phyloP scores from a whole-genome alignment of 257 asterid genomes.

The Nicotiana knightiana region DNA sequence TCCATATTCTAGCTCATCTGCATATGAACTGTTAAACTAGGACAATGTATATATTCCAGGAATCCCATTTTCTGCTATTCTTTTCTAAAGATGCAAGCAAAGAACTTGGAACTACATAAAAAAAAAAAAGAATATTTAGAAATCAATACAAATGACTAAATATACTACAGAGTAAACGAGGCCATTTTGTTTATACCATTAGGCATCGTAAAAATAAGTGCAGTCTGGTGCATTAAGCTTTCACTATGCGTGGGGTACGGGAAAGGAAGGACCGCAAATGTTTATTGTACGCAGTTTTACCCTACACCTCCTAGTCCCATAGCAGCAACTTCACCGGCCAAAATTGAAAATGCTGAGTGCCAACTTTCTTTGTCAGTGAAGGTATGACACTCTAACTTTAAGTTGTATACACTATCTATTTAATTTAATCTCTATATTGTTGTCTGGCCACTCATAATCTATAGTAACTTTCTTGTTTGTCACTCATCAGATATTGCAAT shows the following conservation, averaged over 20 bases:
- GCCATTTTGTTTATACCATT: neutral
- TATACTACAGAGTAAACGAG: neutral
- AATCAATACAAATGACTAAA: neutral
- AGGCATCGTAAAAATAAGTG: too few relatives aligned
- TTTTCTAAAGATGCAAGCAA: conserved; percentile 9
- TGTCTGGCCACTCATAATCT: neutral
- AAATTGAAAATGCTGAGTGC: neutral
- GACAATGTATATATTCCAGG: neutral
- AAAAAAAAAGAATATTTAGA: neutral
- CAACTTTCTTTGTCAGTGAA: too few relatives aligned
- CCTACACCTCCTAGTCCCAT: too few relatives aligned
- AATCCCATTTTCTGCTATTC: neutral
- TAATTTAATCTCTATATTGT: neutral
- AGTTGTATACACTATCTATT: neutral
- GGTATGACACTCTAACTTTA: neutral
- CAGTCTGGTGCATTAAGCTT: too few relatives aligned
- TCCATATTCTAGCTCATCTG: conserved; percentile 1
- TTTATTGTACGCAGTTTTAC: too few relatives aligned
- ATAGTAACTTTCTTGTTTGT: neutral
- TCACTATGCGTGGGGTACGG: too few relatives aligned
- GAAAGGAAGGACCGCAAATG: too few relatives aligned
- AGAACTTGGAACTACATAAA: neutral
- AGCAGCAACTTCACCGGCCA: too few relatives aligned
- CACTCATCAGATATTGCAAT: neutral
- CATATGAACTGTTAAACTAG: neutral